Evolutionary conservation across 2,329 filamentous ascomycete genomes (phyloP), one percentile per base, ranked within the genome.

Genomic region (Graphiopsis chlorocephala): DNA sequence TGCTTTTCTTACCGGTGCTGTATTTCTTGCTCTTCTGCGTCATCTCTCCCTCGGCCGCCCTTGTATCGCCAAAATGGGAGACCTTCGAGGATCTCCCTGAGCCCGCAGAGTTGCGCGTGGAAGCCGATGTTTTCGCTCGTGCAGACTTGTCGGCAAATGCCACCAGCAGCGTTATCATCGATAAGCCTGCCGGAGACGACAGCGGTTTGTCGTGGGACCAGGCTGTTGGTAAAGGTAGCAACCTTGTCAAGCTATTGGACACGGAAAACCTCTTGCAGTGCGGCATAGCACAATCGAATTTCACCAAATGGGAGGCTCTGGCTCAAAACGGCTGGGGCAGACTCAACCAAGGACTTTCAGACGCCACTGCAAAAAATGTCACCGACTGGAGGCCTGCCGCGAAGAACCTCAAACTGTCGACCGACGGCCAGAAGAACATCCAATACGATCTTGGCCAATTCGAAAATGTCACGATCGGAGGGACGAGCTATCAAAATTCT

Each of bases 391-490:
- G 17, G 17, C 20, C 14, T 26, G 58, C 58, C 14, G 28, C 45
- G 6, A 17, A 48, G 25, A 50, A 56, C 6, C 48, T 42, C 47
- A 60, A 50, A 14, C 26, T 52, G 3, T 38, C 48, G 12, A 25
- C 31, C 12, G 58, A 45, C 29, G 47, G 48, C 5, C 35, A 42
- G 23, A 33, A 38, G 31, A 38, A 29, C 17, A 58, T 38, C 28
- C 63, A 52, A 55, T 63, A 61, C 33, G 33, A 45, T 3, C 48
- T 55, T 38, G 61, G 29, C 7, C 28, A 64, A 25, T 33, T 28
- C 52, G 25, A 45, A 1, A 64, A 67, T 38, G 50, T 65, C 47
- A 55, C 47, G 1, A 29, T 61, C 10, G 26, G 61, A n/a, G 61
- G 64, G 25, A 55, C 28, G 28, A 55, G 26, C 33, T 33, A 59